Base-by-base conservation (phyloP, 805 yeast species). In the Schizosaccharomyces cryophilus region DNA sequence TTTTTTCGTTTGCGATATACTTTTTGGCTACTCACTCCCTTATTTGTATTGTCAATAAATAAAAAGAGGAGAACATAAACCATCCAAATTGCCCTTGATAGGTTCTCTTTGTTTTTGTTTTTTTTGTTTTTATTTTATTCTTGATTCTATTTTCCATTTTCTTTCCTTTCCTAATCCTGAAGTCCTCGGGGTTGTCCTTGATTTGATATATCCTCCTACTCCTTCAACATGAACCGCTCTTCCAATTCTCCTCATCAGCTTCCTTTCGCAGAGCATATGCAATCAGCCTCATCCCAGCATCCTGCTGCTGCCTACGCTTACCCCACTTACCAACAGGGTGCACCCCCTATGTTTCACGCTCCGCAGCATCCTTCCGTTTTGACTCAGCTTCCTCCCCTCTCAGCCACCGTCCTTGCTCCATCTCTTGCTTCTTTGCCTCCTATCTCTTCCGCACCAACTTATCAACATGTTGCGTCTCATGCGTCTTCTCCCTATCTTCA, bases 401-500 rank as follows among this genome's bases (percentile, higher is more conserved):
- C 56, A 11, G 21, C 56, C 56, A 17, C 56, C 4, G 56, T 29
- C n/a, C 30, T 29, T 51, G 30, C 56, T 51, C 56, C 56, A 24
- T 29, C 56, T 9, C 56, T 29, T 24, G 51, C 51, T 45, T 45
- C 51, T 19, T 45, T 45, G 24, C 51, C 51, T n/a, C 51, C 51
- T 17, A 19, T 45, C 26, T 19, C 51, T 45, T 24, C 51, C 26
- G 26, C 51, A 11, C 26, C 51, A 13, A 45, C 9, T 5, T 45
- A 45, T 17, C 51, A 45, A 19, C 9, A n/a, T 7, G 26, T 45
- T 45, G 4, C 51, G 11, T n/a, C 51, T 15, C 40, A 35, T 45
- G 26, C 78, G 78, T 24, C 51, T 45, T 19, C 51, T n/a, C 51
- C 51, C 21, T 24, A 45, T 17, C 51, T 24, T 21, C 51, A 21